Conservation (phyloP, 2,329 filamentous ascomycete genomes). For the Epichloe sibirici region DNA sequence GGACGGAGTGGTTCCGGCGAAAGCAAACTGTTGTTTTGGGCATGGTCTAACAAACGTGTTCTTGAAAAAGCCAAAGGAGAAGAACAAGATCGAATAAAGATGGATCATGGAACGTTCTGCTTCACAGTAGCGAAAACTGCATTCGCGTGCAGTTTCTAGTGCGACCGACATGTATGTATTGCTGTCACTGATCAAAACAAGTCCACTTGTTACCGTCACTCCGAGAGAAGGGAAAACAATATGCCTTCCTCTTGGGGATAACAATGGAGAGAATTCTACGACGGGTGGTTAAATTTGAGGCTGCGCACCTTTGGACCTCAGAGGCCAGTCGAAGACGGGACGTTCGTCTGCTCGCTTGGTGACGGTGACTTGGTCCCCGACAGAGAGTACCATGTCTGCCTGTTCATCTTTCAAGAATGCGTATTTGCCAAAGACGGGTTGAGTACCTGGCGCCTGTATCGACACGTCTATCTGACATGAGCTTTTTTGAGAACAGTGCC, state of each 20-base stretch:
- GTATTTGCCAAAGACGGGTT: conserved; percentile 61
- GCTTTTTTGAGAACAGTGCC: conserved; percentile 56
- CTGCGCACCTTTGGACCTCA: conserved; percentile 8
- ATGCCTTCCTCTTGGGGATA: neutral
- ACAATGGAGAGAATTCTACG: neutral
- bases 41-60: neutral
- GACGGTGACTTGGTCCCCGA: conserved; percentile 46
- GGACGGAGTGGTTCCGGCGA: neutral
- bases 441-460: conserved; percentile 55
- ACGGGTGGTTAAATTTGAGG: conserved; percentile 16
- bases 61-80: too few species aligned
- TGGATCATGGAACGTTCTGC: too few species aligned
- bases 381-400: conserved; percentile 24
- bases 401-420: conserved; percentile 38
- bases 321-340: conserved; percentile 41
- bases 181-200: too few species aligned
- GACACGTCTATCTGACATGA: conserved; percentile 59
- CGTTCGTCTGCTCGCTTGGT: conserved; percentile 36
- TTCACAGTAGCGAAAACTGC: too few species aligned
- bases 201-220: too few species aligned
- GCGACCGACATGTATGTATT: too few species aligned
- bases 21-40: neutral
- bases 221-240: too few species aligned
- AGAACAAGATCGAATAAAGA: too few species aligned
- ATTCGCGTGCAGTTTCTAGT: too few species aligned